Evolutionary conservation across 1,139 yeast species (phyloP), one percentile per base, ranked within the genome.

Genomic region (Taphrina communis): DNA sequence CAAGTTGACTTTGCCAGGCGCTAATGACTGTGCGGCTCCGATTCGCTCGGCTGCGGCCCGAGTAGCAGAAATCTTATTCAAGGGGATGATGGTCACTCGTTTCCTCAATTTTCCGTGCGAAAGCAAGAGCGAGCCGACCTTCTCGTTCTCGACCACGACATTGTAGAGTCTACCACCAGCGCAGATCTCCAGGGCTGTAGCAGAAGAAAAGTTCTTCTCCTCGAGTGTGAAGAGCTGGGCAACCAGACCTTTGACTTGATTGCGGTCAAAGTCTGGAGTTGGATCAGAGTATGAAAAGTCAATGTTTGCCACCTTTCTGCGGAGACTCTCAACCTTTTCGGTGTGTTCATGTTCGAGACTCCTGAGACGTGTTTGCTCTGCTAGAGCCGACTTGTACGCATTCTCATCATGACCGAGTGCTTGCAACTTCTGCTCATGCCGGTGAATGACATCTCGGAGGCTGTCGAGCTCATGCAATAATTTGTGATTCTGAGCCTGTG

Each of bases 91-190:
- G 0, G 98, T 94, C 6, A 92, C 96, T 71, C 98, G 84, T 75
- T 91, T 87, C 74, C 86, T 84, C 70, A 94, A 82, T 72, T 86
- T 85, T 8, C 98, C 98, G 52, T 82, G 82, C 74, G 92, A 94
- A 61, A 95, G 82, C 17, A 95, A 79, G 71, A 88, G 88, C 0
- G 97, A 84, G 8, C 97, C 99, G 6, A 91, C 88, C 36, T 82
- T 86, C 70, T 95, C 95, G 68, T 85, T 88, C 74, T 93, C 97
- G 44, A 95, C 99, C 66, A 95, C 92, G 51, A 95, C 92, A 75
- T 93, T 92, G 77, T 87, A 95, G 51, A 95, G 79, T 73, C 95
- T 83, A 2, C 94, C 96, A 61, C 99, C 99, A 4, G 98, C 99
- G 78, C 97, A 89, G 1, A 90, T 88, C 77, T 95, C 98, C 60